These are phyloP conservation scores for Coemansia sp. DNA, from an alignment of 192 early-diverging fungal species.

Conservation along the genomic window DNA sequence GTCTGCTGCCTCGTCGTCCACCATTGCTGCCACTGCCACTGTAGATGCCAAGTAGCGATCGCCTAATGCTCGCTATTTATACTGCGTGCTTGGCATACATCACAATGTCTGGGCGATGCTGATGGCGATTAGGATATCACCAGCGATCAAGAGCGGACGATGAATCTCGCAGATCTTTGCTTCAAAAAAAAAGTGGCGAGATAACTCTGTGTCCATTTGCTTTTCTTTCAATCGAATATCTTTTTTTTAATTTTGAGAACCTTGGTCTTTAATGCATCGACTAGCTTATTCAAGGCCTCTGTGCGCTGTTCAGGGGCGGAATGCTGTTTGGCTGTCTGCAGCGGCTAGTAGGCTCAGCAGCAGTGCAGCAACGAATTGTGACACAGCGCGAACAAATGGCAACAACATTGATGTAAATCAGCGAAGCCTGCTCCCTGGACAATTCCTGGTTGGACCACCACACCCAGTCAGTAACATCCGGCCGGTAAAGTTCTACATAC, in stretches of 20 bases:
- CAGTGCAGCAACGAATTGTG: background rate
- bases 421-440: slow-evolving; percentile 38
- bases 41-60: slow-evolving; percentile 7
- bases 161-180: slow-evolving; percentile 5
- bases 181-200: background rate
- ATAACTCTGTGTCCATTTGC: background rate
- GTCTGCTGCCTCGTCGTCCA: background rate
- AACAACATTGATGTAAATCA: slow-evolving; percentile 6
- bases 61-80: background rate
- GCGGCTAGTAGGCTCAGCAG: background rate
- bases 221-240: background rate
- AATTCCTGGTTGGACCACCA: slow-evolving; percentile 45
- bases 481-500: slow-evolving; percentile 34
- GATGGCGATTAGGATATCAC: background rate
- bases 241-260: background rate
- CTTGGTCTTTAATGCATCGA: background rate
- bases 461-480: slow-evolving; percentile 54
- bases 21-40: background rate
- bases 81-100: background rate
- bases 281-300: background rate
- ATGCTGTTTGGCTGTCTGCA: background rate
- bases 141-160: background rate
- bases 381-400: background rate
- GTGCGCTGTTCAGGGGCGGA: background rate
- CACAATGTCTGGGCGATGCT: too few relatives aligned